Evolutionary conservation across 164 flowering plant species (phyloP).

Genomic region (Magnolia sinica): DNA sequence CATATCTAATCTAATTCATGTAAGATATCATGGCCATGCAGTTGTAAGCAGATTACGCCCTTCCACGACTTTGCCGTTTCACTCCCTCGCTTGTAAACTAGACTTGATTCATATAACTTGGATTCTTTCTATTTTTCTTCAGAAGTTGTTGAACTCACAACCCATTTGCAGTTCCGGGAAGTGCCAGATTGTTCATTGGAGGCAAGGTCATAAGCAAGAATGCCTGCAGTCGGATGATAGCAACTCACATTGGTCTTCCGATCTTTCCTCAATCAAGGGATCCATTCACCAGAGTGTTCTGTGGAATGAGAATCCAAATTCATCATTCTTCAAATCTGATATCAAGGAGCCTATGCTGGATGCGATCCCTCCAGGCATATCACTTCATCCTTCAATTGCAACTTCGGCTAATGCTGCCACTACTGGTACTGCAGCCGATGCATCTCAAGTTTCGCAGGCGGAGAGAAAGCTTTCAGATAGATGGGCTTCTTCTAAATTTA

Average conservation of each 20-base stretch:
- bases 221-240: conserved; percentile 45
- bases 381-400: conserved; percentile 15
- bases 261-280: conserved; percentile 20
- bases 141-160: not conserved
- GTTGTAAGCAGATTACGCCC: too few relatives aligned
- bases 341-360: conserved; percentile 23
- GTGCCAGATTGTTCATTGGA: conserved; percentile 91
- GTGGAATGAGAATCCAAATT: conserved; percentile 19
- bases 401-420: not conserved
- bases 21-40: too few relatives aligned
- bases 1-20: too few relatives aligned
- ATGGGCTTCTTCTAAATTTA: conserved; percentile 26
- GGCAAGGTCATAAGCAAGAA: conserved; percentile 75
- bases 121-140: not conserved
- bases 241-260: conserved; percentile 29
- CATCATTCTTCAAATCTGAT: conserved; percentile 14
- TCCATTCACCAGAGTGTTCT: conserved; percentile 23
- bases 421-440: conserved; percentile 16
- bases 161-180: conserved; percentile 68
- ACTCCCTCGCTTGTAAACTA: too few relatives aligned
- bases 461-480: conserved; percentile 32
- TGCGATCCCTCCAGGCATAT: conserved; percentile 14
- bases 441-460: conserved; percentile 15
- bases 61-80: too few relatives aligned
- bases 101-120: not conserved